Evolutionary conservation across 164 flowering plant species (phyloP), one percentile per base, ranked within the genome.

Genomic region (Sextonia rubra): DNA sequence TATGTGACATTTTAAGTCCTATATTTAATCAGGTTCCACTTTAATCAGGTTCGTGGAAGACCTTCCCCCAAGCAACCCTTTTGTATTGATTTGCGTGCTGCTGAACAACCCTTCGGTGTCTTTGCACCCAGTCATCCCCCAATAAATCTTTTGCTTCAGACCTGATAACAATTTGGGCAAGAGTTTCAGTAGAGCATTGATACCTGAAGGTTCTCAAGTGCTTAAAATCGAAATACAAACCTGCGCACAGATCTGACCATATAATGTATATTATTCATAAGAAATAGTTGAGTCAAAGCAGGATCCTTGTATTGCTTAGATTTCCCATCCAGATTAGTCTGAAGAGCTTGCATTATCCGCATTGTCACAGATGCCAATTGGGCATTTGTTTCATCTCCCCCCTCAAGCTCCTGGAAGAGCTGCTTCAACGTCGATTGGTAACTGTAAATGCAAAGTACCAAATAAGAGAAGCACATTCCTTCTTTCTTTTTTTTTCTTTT

Each of bases 61-160:
- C 99, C 98, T 95, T 95, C 73, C 91, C 85, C 98, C 99, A 95
- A 49, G 96, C 88, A 77, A 84, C 83, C 80, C 98, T 87, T 77
- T 93, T 95, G 70, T 95, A 95, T 74, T 90, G 98, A 81, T 95
- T 95, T 68, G 99, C 99, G 82, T 95, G 94, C 84, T 95, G 99
- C 78, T 95, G 98, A 52, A 95, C 99, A 78, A 87, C 80, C 75
- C 99, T 84, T 48, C 99, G 75, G 66, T 95, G 99, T 77, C 88
- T 91, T 84, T 95, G 99, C 71, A 95, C 99, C 99, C 99, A 95
- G 63, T 95, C 99, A 84, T 93, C 99, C 47, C 99, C 98, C 77
- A 95, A 84, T 77, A 91, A 76, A 81, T 93, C 96, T 83, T 93
- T 95, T 30, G 99, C 99, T 82, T 95, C 99, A 64, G 98, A 95